Evolutionary conservation across 768 basidiomycete genomes (phyloP), one percentile per base, ranked within the genome.

Genomic region (Antrodiella citrinella): DNA sequence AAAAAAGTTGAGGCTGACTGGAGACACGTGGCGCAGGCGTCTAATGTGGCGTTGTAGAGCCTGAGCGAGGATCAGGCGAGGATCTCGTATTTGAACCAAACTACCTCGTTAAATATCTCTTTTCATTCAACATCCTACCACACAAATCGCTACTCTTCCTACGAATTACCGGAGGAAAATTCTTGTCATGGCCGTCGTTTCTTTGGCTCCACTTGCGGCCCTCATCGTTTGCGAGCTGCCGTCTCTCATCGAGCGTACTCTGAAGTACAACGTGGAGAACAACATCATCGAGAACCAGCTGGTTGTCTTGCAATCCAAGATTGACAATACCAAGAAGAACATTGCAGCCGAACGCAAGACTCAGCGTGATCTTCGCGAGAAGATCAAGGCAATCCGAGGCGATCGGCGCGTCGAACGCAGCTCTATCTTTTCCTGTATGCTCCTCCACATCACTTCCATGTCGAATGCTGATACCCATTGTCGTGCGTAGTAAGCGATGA

Each of bases 271-370:
- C n/a, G 21, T 51, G 18, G 51, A 50, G 21, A 54, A 47, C 46
- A 51, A 51, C 39, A 21, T 51, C 9, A 51, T 55, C n/a, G 40
- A 44, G 18, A 48, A 48, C 21, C 55, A 55, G 30, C 58, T 57
- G 41, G 35, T 40, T 20, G 41, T 30, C 26, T 51, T 57, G 15
- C 26, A 42, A 41, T 25, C 13, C 11, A 50, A 51, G 13, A 41
- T 57, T n/a, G 52, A 51, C 20, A 35, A 39, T 23, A 26, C 46
- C 7, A 54, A 53, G 38, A 49, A 35, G 21, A 52, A 47, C 50
- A 51, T 56, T 44, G 45, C 44, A 11, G 20, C 54, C 21, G 54
- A 57, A 51, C 44, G 50, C 40, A 52, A 51, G 51, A 57, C 53
- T 49, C 56, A 56, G 47, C 18, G 48, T 12, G 24, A 45, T 4